phyloP scores from a whole-genome alignment of 2,329 filamentous ascomycete genomes.

The Arthrobotrys iridis region DNA sequence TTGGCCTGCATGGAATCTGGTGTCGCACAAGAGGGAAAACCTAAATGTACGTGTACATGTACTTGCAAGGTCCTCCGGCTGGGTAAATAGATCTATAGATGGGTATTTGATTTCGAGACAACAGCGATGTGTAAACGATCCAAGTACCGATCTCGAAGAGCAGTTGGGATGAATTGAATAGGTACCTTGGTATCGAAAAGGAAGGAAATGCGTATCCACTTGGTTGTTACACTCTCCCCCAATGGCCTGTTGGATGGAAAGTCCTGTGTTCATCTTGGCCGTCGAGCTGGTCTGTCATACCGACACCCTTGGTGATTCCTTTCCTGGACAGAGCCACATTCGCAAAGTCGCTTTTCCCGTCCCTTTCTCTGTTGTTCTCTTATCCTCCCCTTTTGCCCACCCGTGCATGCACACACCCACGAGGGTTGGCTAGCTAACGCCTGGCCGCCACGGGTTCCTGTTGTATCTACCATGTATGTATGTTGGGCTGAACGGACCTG shows the following conservation, averaged over 20 bases:
- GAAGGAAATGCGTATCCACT: constrained; percentile 15
- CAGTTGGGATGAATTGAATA: constrained; percentile 3
- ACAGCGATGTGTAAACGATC: background rate
- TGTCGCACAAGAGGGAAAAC: constrained; percentile 19
- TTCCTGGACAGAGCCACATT: too few species aligned
- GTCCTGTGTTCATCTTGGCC: constrained; percentile 37
- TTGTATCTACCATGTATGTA: background rate
- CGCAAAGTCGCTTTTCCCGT: background rate
- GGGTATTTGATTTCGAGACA: background rate
- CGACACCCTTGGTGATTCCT: constrained; percentile 11
- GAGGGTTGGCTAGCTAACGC: background rate
- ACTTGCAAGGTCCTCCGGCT: too few species aligned
- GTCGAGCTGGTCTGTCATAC: constrained; percentile 10
- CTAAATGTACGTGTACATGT: background rate
- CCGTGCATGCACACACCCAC: too few species aligned
- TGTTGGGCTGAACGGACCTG: background rate
- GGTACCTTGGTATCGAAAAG: background rate
- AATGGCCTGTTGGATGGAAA: constrained; percentile 19
- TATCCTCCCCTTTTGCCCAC: background rate
- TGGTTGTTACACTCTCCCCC: constrained; percentile 10
- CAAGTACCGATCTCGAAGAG: too few species aligned
- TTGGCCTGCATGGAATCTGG: background rate
- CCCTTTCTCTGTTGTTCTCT: background rate
- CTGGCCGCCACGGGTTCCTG: constrained; percentile 7
- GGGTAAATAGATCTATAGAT: background rate